Percentiles rank a stretch among this genome's conserved stretches.
Evolutionary conservation across 257 asterid species (phyloP).

Genomic region (Plectranthus barbatus): DNA sequence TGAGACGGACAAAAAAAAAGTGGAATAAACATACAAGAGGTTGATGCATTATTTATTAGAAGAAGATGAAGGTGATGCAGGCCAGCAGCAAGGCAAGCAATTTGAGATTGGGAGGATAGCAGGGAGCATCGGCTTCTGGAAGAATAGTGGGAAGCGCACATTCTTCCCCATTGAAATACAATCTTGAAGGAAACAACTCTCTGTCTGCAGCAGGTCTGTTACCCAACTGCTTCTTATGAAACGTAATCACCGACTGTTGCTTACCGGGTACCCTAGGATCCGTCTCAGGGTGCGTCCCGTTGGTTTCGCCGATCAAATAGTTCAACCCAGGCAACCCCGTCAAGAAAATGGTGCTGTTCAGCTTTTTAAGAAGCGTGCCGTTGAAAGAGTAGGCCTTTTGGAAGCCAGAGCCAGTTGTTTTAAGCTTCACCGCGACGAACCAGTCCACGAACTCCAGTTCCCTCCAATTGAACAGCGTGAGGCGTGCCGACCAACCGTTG

Average conservation of each 20-base stretch:
- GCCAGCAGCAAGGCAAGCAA: not conserved
- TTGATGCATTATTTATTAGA: no score
- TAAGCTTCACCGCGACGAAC: slow-evolving; percentile 45
- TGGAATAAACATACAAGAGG: no score
- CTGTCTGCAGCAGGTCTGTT: slow-evolving; percentile 16
- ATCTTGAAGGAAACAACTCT: slow-evolving; percentile 52
- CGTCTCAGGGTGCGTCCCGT: slow-evolving; percentile 41
- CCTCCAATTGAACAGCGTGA: slow-evolving; percentile 65
- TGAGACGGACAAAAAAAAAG: no score
- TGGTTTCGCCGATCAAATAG: slow-evolving; percentile 35
- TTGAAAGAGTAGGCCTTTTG: slow-evolving; percentile 58
- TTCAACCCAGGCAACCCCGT: slow-evolving; percentile 54
- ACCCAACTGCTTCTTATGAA: slow-evolving; percentile 34
- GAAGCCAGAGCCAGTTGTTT: slow-evolving; percentile 31
- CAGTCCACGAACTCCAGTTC: slow-evolving; percentile 38
- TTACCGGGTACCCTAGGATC: slow-evolving; percentile 58
- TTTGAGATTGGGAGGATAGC: not conserved
- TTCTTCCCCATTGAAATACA: slow-evolving; percentile 65
- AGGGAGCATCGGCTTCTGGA: slow-evolving; percentile 21
- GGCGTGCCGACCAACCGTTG: slow-evolving; percentile 55
- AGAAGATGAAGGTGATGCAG: not conserved
- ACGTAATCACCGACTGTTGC: slow-evolving; percentile 58
- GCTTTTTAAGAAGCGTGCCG: slow-evolving; percentile 33
- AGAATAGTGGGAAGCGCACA: slow-evolving; percentile 43
- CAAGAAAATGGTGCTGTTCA: slow-evolving; percentile 40